These are phyloP conservation scores for Punica granatum DNA, from an alignment of 345 rosid genomes.

Conservation along the genomic window DNA sequence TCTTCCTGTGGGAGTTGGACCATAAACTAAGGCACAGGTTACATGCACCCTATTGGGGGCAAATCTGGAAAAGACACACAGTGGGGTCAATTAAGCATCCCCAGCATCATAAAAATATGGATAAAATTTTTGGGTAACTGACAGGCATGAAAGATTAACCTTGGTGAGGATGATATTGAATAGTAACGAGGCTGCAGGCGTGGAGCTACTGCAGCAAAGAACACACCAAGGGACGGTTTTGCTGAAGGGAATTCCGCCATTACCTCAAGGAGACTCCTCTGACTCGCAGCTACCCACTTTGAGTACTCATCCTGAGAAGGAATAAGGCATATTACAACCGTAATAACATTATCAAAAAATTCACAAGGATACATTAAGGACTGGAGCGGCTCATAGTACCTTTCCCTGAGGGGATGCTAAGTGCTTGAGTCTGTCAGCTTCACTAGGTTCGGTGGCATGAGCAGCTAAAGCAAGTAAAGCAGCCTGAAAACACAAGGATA, in stretches of 20 bases:
- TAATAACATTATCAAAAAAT: background rate
- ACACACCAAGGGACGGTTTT: conserved; percentile 86
- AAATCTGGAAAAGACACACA: conserved; percentile 34
- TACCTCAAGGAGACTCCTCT: conserved; percentile 94
- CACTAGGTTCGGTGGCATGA: conserved; percentile 86
- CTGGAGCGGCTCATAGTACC: conserved; percentile 26
- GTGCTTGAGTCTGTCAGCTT: conserved; percentile 68
- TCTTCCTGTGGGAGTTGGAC: conserved; percentile 76
- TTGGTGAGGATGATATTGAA: conserved; percentile 96
- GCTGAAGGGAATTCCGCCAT: conserved; percentile 89
- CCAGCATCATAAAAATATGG: background rate
- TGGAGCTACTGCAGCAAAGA: conserved; percentile 87
- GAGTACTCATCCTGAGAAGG: conserved; percentile 72
- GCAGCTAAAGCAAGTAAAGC: conserved; percentile 89
- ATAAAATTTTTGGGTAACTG: background rate
- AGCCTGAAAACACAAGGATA: conserved; percentile 35
- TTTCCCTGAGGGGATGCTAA: conserved; percentile 95
- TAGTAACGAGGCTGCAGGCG: conserved; percentile 88
- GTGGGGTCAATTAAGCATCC: background rate
- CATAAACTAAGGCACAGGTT: conserved; percentile 85
- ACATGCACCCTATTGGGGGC: conserved; percentile 73
- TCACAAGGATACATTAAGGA: background rate
- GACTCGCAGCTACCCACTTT: conserved; percentile 76
- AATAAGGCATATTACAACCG: background rate
- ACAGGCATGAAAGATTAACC: conserved; percentile 22